Conservation (phyloP, 2,329 filamentous ascomycete genomes). For the Colletotrichum caudatum region DNA sequence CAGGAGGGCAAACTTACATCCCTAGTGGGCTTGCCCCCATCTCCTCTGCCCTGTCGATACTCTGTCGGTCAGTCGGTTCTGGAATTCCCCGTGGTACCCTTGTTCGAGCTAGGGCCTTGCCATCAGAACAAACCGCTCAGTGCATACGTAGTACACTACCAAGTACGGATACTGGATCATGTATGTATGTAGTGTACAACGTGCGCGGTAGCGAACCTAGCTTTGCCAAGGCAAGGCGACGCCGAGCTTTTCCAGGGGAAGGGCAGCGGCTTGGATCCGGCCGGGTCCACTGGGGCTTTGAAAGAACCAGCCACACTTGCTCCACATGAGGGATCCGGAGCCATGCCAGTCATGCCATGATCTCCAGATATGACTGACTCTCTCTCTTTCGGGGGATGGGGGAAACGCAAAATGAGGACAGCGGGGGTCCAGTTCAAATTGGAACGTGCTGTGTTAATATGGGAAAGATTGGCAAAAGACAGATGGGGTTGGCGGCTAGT, state of each 20-base stretch:
- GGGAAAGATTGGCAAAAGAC: slow-evolving; percentile 7
- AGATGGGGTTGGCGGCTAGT: neutral
- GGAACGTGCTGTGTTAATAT: neutral
- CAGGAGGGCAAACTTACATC: slow-evolving; percentile 27
- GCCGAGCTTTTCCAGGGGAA: slow-evolving; percentile 9
- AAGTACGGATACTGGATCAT: too few species aligned
- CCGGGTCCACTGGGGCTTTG: slow-evolving; percentile 20
- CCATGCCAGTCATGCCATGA: slow-evolving; percentile 1
- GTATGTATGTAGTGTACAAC: too few species aligned
- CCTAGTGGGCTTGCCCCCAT: slow-evolving; percentile 20
- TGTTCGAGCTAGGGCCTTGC: slow-evolving; percentile 12
- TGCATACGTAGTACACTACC: neutral
- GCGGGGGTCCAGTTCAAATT: slow-evolving; percentile 7
- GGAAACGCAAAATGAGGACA: slow-evolving; percentile 12
- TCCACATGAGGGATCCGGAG: slow-evolving; percentile 18
- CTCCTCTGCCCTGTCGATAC: slow-evolving; percentile 39
- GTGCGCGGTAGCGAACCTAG: neutral
- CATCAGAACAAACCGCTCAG: slow-evolving; percentile 11
- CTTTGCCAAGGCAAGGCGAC: slow-evolving; percentile 17
- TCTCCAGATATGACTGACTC: slow-evolving; percentile 15
- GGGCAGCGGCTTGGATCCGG: neutral
- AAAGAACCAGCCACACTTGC: slow-evolving; percentile 24
- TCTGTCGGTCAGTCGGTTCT: slow-evolving; percentile 37
- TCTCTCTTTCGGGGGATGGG: neutral
- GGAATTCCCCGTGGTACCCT: slow-evolving; percentile 40